Percentiles rank a stretch among this genome's conserved stretches.
phyloP scores from a whole-genome alignment of 352 stramenopile genomes.

The Pythium rhizo-oryzae region DNA sequence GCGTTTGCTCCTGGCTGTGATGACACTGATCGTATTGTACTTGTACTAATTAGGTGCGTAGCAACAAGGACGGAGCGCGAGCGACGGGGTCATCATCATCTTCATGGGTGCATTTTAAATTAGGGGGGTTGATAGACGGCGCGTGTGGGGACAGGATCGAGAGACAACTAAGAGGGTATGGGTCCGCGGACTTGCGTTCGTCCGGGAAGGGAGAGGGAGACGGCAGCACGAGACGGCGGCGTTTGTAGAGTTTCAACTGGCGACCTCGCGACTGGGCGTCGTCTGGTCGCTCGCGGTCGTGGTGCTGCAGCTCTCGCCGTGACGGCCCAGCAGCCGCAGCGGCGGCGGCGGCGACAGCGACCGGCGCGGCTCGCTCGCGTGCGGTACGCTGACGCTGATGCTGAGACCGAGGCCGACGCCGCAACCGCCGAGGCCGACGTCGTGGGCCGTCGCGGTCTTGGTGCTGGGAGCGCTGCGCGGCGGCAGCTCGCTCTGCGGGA shows the following conservation, averaged over 20 bases:
- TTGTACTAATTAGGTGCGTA: too few species aligned
- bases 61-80: too few species aligned
- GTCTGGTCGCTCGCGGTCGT: constrained; percentile 9
- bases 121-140: background rate
- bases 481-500: constrained; percentile 10
- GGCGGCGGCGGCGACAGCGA: constrained; percentile 16
- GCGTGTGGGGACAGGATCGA: background rate
- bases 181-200: background rate
- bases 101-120: background rate
- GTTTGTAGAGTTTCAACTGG: background rate
- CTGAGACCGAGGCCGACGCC: background rate
- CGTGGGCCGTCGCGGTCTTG: background rate
- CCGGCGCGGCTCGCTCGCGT: background rate
- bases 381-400: background rate
- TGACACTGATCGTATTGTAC: too few species aligned
- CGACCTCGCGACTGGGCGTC: constrained; percentile 7
- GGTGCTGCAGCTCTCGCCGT: constrained; percentile 10
- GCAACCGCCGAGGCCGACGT: too few species aligned
- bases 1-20: too few species aligned
- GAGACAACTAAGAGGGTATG: background rate
- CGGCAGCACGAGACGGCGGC: background rate
- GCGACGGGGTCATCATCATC: too few species aligned
- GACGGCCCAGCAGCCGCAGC: background rate
- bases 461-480: background rate
- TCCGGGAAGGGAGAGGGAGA: background rate